Evolutionary conservation across 2,329 filamentous ascomycete genomes (phyloP), one percentile per base, ranked within the genome.

Genomic region (Pyrenophora graminea): DNA sequence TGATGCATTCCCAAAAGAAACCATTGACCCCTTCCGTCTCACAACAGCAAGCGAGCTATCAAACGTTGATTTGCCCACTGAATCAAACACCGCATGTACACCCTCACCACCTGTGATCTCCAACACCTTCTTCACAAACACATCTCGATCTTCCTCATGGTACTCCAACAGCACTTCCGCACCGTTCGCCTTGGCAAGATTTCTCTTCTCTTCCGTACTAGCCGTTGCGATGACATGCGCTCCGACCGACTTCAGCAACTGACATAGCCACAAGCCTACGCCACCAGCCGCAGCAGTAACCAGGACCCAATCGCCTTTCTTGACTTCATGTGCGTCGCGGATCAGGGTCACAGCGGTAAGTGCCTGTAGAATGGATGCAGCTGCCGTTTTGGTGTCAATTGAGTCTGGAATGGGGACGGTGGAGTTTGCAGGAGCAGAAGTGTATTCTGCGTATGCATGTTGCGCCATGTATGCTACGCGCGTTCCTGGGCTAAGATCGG

Each of bases 271-370:
- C 37, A 87, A 76, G 0, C 72, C 72, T 2, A 91, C 89, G 13
- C 91, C 91, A 13, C 91, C 91, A 0, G 91, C 91, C 0, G 91
- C 91, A 0, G 91, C 91, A 63, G 94, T 90, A 13, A 96, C 85
- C 2, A 96, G 82, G 0, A 91, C 81, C 85, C 88, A 94, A 61
- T 95, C 90, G 1, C 87, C 89, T 59, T 84, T 80, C 69, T 90
- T 79, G 6, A 93, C 89, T 1, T 79, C 66, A 58, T 88, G 80
- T 3, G 88, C 84, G 70, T 96, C 91, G 49, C 87, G 84, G 52
- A 91, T 83, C 25, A 96, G 80, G 0, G 90, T 89, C 62, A 94
- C 79, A 0, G 91, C 90, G 2, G 91, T 96, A 32, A 96, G 77
- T 1, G 90, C 91, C 70, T 95, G 92, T 8, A 96, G 77, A n/a